A percentile compares a stretch with the other conserved stretches of the same genome.
Evolutionary conservation across 306 rosid species (phyloP).

Genomic region (Canavalia ensiformis): DNA sequence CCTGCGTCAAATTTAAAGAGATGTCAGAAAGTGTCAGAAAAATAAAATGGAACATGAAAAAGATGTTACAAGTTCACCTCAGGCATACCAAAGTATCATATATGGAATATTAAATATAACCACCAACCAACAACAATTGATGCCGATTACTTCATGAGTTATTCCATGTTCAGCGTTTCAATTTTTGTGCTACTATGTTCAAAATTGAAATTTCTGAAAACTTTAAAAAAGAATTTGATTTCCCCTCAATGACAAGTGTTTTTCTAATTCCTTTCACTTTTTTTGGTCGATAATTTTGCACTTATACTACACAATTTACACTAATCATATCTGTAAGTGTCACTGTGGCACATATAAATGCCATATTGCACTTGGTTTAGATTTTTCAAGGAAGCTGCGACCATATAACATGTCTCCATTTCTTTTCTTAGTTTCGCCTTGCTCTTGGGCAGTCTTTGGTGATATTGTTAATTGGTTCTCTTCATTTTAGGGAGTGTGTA

Average conservation of each 20-base stretch:
- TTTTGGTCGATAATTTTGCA: too few relatives aligned
- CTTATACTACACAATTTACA: too few relatives aligned
- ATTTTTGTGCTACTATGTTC: background rate
- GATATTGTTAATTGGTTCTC: background rate
- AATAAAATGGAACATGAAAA: background rate
- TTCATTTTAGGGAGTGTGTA: background rate
- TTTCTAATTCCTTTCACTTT: background rate
- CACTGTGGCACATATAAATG: background rate
- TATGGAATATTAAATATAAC: too few relatives aligned
- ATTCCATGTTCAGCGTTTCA: background rate
- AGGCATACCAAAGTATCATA: too few relatives aligned
- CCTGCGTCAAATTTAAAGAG: slow-evolving; percentile 56
- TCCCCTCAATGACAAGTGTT: background rate
- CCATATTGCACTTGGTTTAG: background rate
- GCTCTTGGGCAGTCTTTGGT: background rate
- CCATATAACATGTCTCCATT: background rate
- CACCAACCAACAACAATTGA: too few relatives aligned
- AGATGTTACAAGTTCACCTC: too few relatives aligned
- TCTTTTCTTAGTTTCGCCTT: background rate
- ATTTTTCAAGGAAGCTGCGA: slow-evolving; percentile 1
- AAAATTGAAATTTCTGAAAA: background rate
- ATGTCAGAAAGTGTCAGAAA: slow-evolving; percentile 16
- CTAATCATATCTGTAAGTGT: too few relatives aligned
- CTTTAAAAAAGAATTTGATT: too few relatives aligned
- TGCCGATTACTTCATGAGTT: too few relatives aligned